phyloP scores from a whole-genome alignment of 140 eudicot species.

The Oenanthe javanica region DNA sequence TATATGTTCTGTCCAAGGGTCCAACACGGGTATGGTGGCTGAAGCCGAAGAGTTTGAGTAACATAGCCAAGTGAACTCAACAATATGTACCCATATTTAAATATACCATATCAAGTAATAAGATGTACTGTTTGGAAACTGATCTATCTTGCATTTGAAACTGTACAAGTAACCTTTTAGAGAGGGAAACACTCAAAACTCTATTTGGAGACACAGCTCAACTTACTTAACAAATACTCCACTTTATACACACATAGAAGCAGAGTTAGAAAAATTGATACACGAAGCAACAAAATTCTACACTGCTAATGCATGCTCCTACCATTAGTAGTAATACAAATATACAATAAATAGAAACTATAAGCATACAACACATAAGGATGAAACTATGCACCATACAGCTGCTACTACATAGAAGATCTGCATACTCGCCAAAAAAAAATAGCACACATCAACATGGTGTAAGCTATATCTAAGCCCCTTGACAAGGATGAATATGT shows the following conservation, averaged over 20 bases:
- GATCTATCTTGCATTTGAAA: background rate
- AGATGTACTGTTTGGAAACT: too few relatives aligned
- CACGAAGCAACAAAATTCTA: background rate
- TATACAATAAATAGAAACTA: background rate
- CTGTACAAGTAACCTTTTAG: background rate
- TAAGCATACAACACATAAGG: background rate
- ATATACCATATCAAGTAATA: background rate
- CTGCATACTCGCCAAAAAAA: background rate
- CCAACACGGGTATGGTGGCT: background rate
- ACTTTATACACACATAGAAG: background rate
- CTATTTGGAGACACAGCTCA: background rate
- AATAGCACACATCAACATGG: background rate
- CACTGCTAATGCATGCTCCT: background rate
- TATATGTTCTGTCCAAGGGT: background rate
- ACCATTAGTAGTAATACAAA: background rate
- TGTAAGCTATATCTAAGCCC: background rate
- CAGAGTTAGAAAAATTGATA: background rate
- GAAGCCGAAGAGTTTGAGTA: background rate
- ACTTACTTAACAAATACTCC: background rate
- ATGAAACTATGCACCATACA: background rate
- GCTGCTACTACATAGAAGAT: too few relatives aligned
- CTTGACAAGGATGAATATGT: background rate
- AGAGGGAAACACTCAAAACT: background rate
- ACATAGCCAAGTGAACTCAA: background rate
- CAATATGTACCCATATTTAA: background rate